phyloP scores from a whole-genome alignment of 805 yeast genomes.

The Zygotorulaspora florentina region DNA sequence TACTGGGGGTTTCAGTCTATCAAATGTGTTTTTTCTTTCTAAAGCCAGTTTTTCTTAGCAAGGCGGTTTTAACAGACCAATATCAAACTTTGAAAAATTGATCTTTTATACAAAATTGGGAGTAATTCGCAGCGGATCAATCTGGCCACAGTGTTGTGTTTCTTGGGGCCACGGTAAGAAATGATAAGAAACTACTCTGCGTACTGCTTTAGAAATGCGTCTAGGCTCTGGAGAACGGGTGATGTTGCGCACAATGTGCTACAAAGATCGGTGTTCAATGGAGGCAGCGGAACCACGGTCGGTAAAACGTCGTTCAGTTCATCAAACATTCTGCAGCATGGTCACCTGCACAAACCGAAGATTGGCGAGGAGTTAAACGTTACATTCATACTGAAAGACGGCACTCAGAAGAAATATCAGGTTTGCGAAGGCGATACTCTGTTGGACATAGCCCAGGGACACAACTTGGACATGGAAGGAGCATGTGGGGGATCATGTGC shows the following conservation, averaged over 20 bases:
- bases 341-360: constrained; percentile 84
- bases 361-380: constrained; percentile 88
- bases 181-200: constrained; percentile 4
- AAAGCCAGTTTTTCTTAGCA: too few species aligned
- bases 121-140: too few species aligned
- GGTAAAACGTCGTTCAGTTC: constrained; percentile 20
- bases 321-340: constrained; percentile 46
- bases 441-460: constrained; percentile 90
- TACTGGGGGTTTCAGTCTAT: too few species aligned
- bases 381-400: constrained; percentile 90
- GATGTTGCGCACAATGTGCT: neutral
- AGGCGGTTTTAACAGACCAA: too few species aligned
- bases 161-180: neutral
- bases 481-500: constrained; percentile 99
- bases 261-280: neutral
- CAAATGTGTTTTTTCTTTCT: too few species aligned
- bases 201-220: constrained; percentile 2
- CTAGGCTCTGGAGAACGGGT: neutral
- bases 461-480: constrained; percentile 92
- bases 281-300: neutral
- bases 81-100: too few species aligned
- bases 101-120: too few species aligned
- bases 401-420: constrained; percentile 73
- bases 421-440: constrained; percentile 90
- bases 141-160: too few species aligned